Conservation (phyloP, 306 rosid species). For the Mucuna pruriens region DNA sequence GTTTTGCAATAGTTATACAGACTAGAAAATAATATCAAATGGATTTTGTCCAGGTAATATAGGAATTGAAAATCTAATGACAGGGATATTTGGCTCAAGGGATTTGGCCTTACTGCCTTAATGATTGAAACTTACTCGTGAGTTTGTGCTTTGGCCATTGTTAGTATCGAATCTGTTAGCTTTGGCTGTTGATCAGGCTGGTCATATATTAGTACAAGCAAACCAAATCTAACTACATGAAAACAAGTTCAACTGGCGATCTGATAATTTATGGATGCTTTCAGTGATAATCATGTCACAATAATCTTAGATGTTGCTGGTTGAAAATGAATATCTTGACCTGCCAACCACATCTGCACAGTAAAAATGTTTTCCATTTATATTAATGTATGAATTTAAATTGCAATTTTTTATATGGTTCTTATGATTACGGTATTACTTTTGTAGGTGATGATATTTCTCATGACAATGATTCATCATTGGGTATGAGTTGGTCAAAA, state of each 20-base stretch:
- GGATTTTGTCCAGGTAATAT: background rate
- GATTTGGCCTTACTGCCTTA: background rate
- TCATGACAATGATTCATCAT: conserved; percentile 20
- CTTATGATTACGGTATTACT: background rate
- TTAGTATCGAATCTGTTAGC: background rate
- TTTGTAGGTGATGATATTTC: conserved; percentile 44
- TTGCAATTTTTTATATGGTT: background rate
- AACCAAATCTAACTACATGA: background rate
- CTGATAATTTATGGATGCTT: background rate
- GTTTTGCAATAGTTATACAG: background rate
- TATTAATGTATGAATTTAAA: background rate
- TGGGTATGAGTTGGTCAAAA: conserved; percentile 32
- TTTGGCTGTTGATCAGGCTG: background rate
- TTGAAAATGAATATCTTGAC: background rate
- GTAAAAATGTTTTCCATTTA: background rate
- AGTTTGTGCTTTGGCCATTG: background rate
- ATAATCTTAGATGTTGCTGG: background rate
- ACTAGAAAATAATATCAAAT: background rate
- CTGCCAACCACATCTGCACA: background rate
- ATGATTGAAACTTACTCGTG: background rate
- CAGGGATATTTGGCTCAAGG: background rate
- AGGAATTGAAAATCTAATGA: background rate
- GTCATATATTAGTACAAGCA: no score
- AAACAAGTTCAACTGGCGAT: background rate
- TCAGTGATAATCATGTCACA: background rate